phyloP scores from a whole-genome alignment of 176 grass and related monocot species.

The Sorghum bicolor region DNA sequence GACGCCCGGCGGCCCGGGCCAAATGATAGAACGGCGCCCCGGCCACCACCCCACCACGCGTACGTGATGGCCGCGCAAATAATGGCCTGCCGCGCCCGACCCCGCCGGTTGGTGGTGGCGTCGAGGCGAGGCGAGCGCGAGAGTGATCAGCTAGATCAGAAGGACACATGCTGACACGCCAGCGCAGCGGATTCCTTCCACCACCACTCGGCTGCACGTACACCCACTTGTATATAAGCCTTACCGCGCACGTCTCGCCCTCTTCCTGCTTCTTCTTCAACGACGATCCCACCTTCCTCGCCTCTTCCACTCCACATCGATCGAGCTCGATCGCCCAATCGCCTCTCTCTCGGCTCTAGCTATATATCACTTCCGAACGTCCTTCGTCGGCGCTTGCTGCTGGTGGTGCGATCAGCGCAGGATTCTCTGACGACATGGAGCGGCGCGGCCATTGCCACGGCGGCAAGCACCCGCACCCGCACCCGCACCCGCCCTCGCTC shows the following conservation, averaged over 20 bases:
- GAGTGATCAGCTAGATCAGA: too few species aligned
- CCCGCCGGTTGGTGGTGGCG: slow-evolving; percentile 12
- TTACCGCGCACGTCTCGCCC: slow-evolving; percentile 31
- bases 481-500: slow-evolving; percentile 3
- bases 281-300: not conserved
- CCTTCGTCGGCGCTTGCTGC: not conserved
- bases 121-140: not conserved
- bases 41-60: slow-evolving; percentile 2
- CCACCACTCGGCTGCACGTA: slow-evolving; percentile 27
- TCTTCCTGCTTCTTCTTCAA: not conserved
- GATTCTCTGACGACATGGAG: slow-evolving; percentile 28
- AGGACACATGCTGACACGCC: slow-evolving; percentile 34
- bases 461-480: not conserved
- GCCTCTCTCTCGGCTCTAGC: too few species aligned
- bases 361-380: not conserved
- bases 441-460: not conserved
- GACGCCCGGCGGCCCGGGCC: not conserved
- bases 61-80: not conserved
- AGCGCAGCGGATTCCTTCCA: not conserved
- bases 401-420: not conserved
- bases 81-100: slow-evolving; percentile 8
- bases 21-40: not conserved
- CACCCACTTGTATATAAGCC: slow-evolving; percentile 38
- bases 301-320: slow-evolving; percentile 5
- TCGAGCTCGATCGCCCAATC: not conserved